Evolutionary conservation across 768 basidiomycete species (phyloP), one percentile per base, ranked within the genome.

Genomic region (Gyrodon lividus): DNA sequence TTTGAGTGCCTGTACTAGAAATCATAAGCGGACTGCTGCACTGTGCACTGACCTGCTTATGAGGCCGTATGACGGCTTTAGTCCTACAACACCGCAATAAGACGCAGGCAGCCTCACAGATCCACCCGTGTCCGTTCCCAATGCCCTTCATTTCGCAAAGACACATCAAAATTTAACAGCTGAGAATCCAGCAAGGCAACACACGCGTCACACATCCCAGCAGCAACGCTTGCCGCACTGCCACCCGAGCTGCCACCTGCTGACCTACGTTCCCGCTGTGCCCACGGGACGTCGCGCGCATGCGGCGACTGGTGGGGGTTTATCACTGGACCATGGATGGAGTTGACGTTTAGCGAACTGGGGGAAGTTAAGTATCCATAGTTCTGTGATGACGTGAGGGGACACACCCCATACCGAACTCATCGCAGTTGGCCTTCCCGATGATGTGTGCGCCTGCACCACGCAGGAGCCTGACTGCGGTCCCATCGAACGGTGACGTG

Each of bases 181-280:
- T 28, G 12, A 9, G 31, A 20, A 38, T 14, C 14, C 9, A 10
- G n/a, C 4, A 39, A 43, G 39, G 28, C 17, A 4, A 77, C 92
- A 70, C 59, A 96, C 95, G 83, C 88, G 63, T 85, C 77, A 62
- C 90, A 93, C 74, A 93, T 76, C 0, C 84, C 85, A 3, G 87
- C 83, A 0, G 89, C 89, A 0, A 98, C 95, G 5, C 94, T 92
- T 1, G 93, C 95, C 0, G 95, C 95, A 62, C 91, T 93, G 43
- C 97, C 96, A 1, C 97, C 95, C 0, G 92, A 96, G 59, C 92
- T 95, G 0, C 96, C 96, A 2, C 96, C 96, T 0, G 95, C 88
- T 24, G 84, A 87, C 42, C 91, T 72, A 13, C 62, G 65, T 55
- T 79, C 76, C 4, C 62, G 61, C 9, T 57, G 56, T 12, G 50